Evolutionary conservation across 441 rosid genomes (phyloP).

Genomic region (Mallotus japonicus): DNA sequence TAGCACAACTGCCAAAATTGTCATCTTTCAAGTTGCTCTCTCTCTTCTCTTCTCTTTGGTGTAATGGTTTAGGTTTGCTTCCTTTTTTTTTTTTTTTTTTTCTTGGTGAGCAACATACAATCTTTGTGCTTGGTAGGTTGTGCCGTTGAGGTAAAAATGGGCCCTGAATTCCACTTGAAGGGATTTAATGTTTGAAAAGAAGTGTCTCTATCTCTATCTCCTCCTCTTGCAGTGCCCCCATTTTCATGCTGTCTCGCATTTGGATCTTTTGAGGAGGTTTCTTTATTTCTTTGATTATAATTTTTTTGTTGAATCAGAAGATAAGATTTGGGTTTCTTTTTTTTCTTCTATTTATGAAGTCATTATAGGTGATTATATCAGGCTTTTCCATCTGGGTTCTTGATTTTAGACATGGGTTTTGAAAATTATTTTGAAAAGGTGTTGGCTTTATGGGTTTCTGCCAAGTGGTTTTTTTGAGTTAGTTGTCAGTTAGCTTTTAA

Average conservation of each 20-base stretch:
- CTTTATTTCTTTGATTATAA: background rate
- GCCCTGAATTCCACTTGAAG: slow-evolving; percentile 64
- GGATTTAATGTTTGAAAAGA: slow-evolving; percentile 37
- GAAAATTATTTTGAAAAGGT: slow-evolving; percentile 23
- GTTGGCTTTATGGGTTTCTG: slow-evolving; percentile 23
- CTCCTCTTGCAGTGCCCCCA: slow-evolving; percentile 37
- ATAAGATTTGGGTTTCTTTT: slow-evolving; percentile 25
- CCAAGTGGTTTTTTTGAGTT: slow-evolving; percentile 1
- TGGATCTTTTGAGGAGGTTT: slow-evolving; percentile 18
- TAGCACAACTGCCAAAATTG: slow-evolving; percentile 29
- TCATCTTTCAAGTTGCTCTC: slow-evolving; percentile 29
- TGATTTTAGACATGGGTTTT: slow-evolving; percentile 33
- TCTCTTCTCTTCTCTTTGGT: slow-evolving; percentile 14
- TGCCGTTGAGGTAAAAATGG: slow-evolving; percentile 55
- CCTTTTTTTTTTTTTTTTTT: slow-evolving; percentile 18
- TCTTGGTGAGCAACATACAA: slow-evolving; percentile 23
- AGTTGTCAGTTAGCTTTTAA: slow-evolving; percentile 18
- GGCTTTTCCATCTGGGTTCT: slow-evolving; percentile 29
- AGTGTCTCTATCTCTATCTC: slow-evolving; percentile 31
- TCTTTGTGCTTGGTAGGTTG: slow-evolving; percentile 61
- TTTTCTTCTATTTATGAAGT: slow-evolving; percentile 10
- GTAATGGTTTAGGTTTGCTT: slow-evolving; percentile 44
- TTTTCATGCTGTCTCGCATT: slow-evolving; percentile 48
- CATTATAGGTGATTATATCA: slow-evolving; percentile 18
- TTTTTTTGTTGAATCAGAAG: slow-evolving; percentile 6